Evolutionary conservation across 108 stramenopile species (phyloP), one percentile per base, ranked within the genome.

Genomic region (Cylindrotheca closterium): DNA sequence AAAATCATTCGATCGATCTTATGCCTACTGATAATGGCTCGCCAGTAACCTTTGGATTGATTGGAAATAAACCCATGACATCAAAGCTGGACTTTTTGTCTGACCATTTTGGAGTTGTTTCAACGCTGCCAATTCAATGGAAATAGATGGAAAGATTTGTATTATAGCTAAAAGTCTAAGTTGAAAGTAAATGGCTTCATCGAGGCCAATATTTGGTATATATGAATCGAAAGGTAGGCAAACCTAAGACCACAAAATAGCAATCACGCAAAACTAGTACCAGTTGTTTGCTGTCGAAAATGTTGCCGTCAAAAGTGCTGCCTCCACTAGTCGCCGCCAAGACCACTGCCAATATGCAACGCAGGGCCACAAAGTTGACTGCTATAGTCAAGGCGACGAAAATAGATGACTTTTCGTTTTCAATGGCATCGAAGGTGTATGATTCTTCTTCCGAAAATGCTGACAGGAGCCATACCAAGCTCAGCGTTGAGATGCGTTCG

Each of bases 211-310:
- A 68, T 17, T 34, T 58, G 4, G 34, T 4, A 42, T 54, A 60
- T 26, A 70, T 19, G 58, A 31, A 70, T 19, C 68, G 50, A 24
- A 70, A 61, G 5, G 58, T 31, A 4, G 48, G 31, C 19, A 50
- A 55, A 1, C 30, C 19, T 33, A 70, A 47, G 21, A 47, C 68
- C 0, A 70, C 60, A 34, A 58, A 60, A 52, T 70, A 70, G 50
- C 68, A 70, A 47, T 70, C 58, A 10, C 68, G 68, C 18, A 70
- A 8, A 21, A 25, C 28, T 7, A 7, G 5, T 4, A 47, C 10
- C n/a, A n/a, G n/a, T n/a, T n/a, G n/a, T n/a, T n/a, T n/a, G n/a
- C n/a, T n/a, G n/a, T n/a, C n/a, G n/a, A n/a, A n/a, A 17, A 54
- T 32, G 23, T 24, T 34, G 30, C 12, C 19, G 3, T 54, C 53